These are phyloP conservation scores for Linnemannia schmuckeri DNA, from an alignment of 192 early-diverging fungal genomes.

Conservation along the genomic window DNA sequence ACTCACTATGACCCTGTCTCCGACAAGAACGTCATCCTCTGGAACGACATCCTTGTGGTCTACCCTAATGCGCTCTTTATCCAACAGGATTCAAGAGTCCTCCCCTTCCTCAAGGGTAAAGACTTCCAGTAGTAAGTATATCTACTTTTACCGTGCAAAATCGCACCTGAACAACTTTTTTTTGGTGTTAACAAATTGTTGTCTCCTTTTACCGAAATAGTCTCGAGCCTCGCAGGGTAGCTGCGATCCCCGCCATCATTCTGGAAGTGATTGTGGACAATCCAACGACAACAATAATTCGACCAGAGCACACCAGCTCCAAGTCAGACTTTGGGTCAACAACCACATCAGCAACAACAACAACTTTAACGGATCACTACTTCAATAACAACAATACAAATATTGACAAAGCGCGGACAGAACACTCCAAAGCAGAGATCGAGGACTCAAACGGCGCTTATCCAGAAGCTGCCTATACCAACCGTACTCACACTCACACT, in stretches of 20 bases:
- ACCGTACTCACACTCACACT: neutral
- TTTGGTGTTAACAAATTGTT: too few relatives aligned
- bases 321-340: neutral
- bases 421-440: neutral
- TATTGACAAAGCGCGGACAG: neutral
- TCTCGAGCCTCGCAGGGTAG: neutral
- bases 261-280: neutral
- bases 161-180: too few relatives aligned
- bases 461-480: neutral
- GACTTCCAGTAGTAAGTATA: neutral
- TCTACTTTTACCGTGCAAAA: neutral
- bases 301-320: neutral
- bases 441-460: neutral
- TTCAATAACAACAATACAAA: neutral
- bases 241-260: neutral
- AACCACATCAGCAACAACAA: neutral
- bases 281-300: neutral
- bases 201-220: neutral
- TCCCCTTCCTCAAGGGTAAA: neutral
- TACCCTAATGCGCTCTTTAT: constrained; percentile 4
- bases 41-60: neutral
- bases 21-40: neutral
- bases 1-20: neutral
- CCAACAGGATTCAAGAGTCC: neutral
- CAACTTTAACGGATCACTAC: neutral